These are phyloP conservation scores for Xylaria sp. DNA, from an alignment of 2,329 filamentous ascomycete species.

Conservation along the genomic window DNA sequence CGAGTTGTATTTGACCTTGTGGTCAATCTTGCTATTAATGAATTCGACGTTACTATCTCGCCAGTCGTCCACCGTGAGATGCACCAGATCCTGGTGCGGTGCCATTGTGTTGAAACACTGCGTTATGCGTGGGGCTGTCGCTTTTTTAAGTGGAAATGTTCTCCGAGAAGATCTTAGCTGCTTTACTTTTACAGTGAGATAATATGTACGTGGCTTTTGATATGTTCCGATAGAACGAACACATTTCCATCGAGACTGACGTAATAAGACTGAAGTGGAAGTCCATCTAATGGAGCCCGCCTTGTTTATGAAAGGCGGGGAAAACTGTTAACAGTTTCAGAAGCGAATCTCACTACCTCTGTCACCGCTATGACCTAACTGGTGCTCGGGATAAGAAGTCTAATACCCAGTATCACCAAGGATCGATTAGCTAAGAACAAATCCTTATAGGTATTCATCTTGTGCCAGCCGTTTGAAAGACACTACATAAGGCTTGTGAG, in stretches of 20 bases:
- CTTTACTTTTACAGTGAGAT: neutral
- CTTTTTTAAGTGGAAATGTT: neutral
- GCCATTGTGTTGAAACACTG: constrained; percentile 58
- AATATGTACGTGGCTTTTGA: neutral
- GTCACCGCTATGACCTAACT: too few relatives aligned
- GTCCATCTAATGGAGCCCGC: constrained; percentile 4
- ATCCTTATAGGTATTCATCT: too few relatives aligned
- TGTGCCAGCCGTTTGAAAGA: too few relatives aligned
- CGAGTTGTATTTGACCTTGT: constrained; percentile 74
- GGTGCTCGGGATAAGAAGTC: too few relatives aligned
- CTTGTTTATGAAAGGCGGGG: constrained; percentile 32
- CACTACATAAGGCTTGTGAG: too few relatives aligned
- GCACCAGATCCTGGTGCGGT: constrained; percentile 69
- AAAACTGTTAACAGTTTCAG: constrained; percentile 14
- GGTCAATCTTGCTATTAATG: constrained; percentile 71
- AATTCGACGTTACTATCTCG: constrained; percentile 75
- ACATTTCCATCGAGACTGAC: constrained; percentile 28
- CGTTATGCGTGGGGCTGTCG: neutral
- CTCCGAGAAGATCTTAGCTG: neutral
- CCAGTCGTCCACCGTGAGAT: constrained; percentile 72
- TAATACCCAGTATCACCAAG: too few relatives aligned
- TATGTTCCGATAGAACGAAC: neutral
- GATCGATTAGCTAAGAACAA: too few relatives aligned
- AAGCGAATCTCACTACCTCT: neutral
- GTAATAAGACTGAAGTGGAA: constrained; percentile 35